A percentile compares a stretch with the other conserved stretches of the same genome.
These are phyloP conservation scores for Oenanthe javanica DNA, from an alignment of 140 eudicot species.

Conservation along the genomic window DNA sequence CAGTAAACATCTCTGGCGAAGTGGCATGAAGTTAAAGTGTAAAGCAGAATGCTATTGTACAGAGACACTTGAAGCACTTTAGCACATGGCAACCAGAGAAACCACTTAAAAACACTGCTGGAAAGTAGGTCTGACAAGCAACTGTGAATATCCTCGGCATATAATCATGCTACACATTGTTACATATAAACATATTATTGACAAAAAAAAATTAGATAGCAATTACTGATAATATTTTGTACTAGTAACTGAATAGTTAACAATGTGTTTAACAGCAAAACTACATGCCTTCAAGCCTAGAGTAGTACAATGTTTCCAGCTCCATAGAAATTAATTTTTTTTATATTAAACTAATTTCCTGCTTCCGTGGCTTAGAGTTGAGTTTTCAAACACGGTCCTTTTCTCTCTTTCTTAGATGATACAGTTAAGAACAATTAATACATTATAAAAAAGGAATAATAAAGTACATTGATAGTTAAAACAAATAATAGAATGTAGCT, in stretches of 20 bases:
- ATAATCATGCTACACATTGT: neutral
- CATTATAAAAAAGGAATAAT: no score
- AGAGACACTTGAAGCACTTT: neutral
- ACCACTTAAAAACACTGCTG: constrained; percentile 1
- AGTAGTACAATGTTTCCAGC: neutral
- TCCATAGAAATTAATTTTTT: neutral
- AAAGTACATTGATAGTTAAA: neutral
- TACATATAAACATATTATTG: no score
- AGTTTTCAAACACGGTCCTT: neutral
- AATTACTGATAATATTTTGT: neutral
- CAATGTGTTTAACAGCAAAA: neutral
- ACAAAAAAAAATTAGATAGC: no score
- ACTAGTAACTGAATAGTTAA: neutral
- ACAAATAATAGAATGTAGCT: neutral
- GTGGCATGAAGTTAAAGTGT: constrained; percentile 7
- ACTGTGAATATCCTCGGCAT: neutral
- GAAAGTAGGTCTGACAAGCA: neutral
- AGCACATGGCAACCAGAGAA: constrained; percentile 6
- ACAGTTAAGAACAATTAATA: neutral
- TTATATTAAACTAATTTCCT: neutral
- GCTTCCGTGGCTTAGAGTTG: neutral
- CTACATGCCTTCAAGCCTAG: neutral
- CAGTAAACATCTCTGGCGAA: neutral
- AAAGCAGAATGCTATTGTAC: neutral
- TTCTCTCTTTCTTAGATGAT: neutral